Evolutionary conservation across 352 stramenopile genomes (phyloP).

Genomic region (Elongisporangium undulatum): DNA sequence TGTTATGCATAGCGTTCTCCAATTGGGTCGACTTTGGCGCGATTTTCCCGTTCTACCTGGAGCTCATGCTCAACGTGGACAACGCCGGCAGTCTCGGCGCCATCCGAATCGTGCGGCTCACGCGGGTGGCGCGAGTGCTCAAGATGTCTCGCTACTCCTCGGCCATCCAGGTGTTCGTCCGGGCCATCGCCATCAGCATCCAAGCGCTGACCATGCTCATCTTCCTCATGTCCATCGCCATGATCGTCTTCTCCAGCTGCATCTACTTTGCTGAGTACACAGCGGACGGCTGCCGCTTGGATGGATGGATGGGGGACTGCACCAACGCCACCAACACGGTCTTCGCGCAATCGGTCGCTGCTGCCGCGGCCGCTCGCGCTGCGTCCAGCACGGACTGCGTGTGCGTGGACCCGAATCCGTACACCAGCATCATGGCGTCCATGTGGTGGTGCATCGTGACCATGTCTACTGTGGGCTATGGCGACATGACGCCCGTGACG

Average conservation of each 20-base stretch:
- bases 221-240: slow-evolving; percentile 82
- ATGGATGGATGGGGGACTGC: slow-evolving; percentile 58
- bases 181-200: slow-evolving; percentile 65
- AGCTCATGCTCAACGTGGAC: slow-evolving; percentile 57
- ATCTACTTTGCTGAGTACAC: slow-evolving; percentile 85
- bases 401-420: slow-evolving; percentile 76
- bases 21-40: slow-evolving; percentile 84
- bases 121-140: slow-evolving; percentile 75
- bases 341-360: slow-evolving; percentile 19
- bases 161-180: slow-evolving; percentile 80
- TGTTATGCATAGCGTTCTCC: slow-evolving; percentile 32
- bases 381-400: slow-evolving; percentile 22
- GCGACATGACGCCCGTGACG: slow-evolving; percentile 82
- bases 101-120: slow-evolving; percentile 82
- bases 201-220: slow-evolving; percentile 85
- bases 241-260: slow-evolving; percentile 80
- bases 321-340: neutral
- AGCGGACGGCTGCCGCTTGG: slow-evolving; percentile 46
- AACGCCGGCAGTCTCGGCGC: slow-evolving; percentile 62
- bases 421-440: slow-evolving; percentile 69
- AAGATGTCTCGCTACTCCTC: slow-evolving; percentile 88
- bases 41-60: slow-evolving; percentile 85
- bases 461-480: slow-evolving; percentile 90
- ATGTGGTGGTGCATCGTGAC: slow-evolving; percentile 91
- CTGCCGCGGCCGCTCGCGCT: slow-evolving; percentile 15